A percentile compares a stretch with the other conserved stretches of the same genome.
phyloP scores from a whole-genome alignment of 805 yeast species.

The Candida ipomoeae region DNA sequence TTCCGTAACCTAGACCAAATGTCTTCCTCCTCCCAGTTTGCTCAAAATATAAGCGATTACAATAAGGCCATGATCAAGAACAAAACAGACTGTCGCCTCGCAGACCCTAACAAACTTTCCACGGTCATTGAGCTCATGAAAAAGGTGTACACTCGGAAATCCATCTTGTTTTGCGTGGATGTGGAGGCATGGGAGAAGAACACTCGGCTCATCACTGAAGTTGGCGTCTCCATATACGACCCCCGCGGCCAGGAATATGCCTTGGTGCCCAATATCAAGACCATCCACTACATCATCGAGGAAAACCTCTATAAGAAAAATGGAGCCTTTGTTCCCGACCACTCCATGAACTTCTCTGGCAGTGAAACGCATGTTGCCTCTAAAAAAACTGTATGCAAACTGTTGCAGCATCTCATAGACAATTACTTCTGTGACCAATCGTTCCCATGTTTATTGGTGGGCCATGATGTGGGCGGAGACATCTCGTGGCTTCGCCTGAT shows the following conservation, averaged over 20 bases:
- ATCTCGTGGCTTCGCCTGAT: conserved; percentile 12
- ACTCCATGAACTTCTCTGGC: conserved; percentile 17
- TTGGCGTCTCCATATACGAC: conserved; percentile 25
- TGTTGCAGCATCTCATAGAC: conserved; percentile 11
- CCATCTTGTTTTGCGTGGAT: conserved; percentile 21
- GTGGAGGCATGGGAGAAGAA: conserved; percentile 23
- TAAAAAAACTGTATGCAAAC: conserved; percentile 3
- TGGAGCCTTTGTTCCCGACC: conserved; percentile 22
- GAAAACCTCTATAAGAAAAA: conserved; percentile 17
- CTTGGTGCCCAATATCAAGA: conserved; percentile 16
- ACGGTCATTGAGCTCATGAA: conserved; percentile 11
- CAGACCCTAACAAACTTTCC: not conserved
- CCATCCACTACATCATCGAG: conserved; percentile 17
- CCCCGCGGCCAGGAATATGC: conserved; percentile 15
- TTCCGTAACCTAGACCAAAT: not conserved
- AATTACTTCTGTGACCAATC: conserved; percentile 11
- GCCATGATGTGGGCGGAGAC: conserved; percentile 16
- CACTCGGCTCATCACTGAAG: conserved; percentile 19
- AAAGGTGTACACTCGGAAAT: conserved; percentile 17
- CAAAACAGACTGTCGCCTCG: not conserved
- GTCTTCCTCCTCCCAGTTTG: not conserved
- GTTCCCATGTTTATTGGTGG: conserved; percentile 20
- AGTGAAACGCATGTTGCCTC: conserved; percentile 15
- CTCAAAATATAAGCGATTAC: not conserved
- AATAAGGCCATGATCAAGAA: not conserved